Evolutionary conservation across 805 yeast species (phyloP).

Genomic region (Ogataea ramenticola): DNA sequence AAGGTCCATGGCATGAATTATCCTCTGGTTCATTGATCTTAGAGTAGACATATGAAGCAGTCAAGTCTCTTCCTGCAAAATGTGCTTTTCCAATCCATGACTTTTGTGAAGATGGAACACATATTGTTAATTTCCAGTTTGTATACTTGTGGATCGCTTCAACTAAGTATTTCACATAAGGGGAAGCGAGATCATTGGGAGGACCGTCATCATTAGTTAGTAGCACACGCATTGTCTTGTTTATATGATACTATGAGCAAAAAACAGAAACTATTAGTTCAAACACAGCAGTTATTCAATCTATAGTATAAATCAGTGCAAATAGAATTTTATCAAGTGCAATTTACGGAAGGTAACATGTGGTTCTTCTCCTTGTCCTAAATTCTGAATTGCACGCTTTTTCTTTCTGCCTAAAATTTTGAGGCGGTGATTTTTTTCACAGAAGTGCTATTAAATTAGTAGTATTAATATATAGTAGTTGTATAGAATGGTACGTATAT

Average conservation of each 20-base stretch:
- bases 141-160: slow-evolving; percentile 58
- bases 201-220: slow-evolving; percentile 97
- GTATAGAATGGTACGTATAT: background rate
- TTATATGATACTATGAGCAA: too few relatives aligned
- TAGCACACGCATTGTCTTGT: background rate
- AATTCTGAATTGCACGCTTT: background rate
- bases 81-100: slow-evolving; percentile 99
- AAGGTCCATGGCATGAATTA: slow-evolving; percentile 63
- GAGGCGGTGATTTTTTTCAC: too few relatives aligned
- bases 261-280: too few relatives aligned
- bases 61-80: slow-evolving; percentile 65
- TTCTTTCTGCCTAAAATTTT: too few relatives aligned
- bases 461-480: too few relatives aligned
- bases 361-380: background rate
- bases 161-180: slow-evolving; percentile 77
- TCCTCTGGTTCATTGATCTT: slow-evolving; percentile 35
- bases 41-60: slow-evolving; percentile 60
- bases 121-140: slow-evolving; percentile 80
- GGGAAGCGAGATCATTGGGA: slow-evolving; percentile 68
- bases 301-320: too few relatives aligned
- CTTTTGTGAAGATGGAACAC: slow-evolving; percentile 77
- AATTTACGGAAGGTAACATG: background rate
- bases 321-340: too few relatives aligned
- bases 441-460: too few relatives aligned
- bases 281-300: too few relatives aligned